A percentile compares a stretch with the other conserved stretches of the same genome.
phyloP scores from a whole-genome alignment of 2,329 filamentous ascomycete genomes.

The Hansfordia pulvinata region DNA sequence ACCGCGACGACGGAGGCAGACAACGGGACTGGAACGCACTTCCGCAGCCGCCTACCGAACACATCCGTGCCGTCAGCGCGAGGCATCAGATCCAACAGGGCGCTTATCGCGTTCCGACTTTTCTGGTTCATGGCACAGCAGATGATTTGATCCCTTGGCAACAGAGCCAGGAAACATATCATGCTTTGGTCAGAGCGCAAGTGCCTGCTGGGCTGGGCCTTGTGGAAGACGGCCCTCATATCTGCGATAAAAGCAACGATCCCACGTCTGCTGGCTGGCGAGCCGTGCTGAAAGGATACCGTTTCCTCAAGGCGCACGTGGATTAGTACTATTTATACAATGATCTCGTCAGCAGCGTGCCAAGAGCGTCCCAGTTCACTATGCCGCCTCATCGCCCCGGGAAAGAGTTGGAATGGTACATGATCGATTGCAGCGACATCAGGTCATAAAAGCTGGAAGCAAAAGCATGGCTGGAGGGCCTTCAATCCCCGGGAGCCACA shows the following conservation, averaged over 20 bases:
- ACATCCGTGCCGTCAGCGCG: slow-evolving; percentile 9
- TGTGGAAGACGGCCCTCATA: slow-evolving; percentile 5
- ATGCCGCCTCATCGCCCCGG: no score
- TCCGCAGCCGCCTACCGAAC: slow-evolving; percentile 5
- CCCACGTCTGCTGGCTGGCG: slow-evolving; percentile 3
- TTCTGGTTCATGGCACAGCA: slow-evolving; percentile 12
- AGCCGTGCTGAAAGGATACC: slow-evolving; percentile 3
- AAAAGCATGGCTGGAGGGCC: no score
- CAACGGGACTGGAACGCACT: slow-evolving; percentile 6
- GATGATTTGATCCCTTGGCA: slow-evolving; percentile 16
- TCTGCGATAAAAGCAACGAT: slow-evolving; percentile 5
- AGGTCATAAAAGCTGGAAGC: no score
- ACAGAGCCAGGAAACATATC: slow-evolving; percentile 8
- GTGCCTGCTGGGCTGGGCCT: slow-evolving; percentile 4
- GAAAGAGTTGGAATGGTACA: no score
- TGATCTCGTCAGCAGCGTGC: no score
- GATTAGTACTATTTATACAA: no score
- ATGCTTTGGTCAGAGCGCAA: slow-evolving; percentile 5
- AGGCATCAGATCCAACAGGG: slow-evolving; percentile 11
- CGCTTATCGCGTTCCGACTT: slow-evolving; percentile 15
- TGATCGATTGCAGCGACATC: no score
- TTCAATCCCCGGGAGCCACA: no score
- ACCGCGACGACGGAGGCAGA: no score
- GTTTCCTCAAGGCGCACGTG: no score
- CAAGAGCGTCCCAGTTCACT: no score